Conservation (phyloP, 2,329 filamentous ascomycete genomes). For the Fusarium austroafricanum region DNA sequence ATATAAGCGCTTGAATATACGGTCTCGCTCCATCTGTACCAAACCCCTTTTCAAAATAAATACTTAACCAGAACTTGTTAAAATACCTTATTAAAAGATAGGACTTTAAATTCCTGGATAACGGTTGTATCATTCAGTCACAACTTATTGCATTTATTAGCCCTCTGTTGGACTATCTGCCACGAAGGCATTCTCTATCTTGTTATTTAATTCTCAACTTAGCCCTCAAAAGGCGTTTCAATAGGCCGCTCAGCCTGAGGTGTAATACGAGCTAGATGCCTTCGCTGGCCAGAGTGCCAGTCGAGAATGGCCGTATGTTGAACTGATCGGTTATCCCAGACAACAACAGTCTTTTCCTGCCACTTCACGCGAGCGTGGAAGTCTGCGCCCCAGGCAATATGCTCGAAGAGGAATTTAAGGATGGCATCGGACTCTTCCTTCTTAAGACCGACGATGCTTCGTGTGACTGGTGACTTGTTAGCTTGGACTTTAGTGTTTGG, state of each 20-base stretch:
- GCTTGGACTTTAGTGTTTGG: no score
- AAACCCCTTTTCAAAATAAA: no score
- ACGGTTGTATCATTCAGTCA: no score
- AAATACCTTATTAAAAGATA: no score
- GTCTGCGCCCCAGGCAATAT: slow-evolving; percentile 68
- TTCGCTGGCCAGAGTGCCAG: slow-evolving; percentile 81
- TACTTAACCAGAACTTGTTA: no score
- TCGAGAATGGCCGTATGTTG: slow-evolving; percentile 83
- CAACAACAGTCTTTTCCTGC: slow-evolving; percentile 82
- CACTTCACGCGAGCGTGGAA: slow-evolving; percentile 80
- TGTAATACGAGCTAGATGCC: slow-evolving; percentile 84
- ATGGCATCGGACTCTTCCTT: slow-evolving; percentile 86
- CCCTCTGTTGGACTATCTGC: no score
- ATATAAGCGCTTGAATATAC: no score
- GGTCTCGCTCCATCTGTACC: no score
- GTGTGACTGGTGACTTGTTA: slow-evolving; percentile 69
- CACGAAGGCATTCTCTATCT: no score
- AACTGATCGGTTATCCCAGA: slow-evolving; percentile 88
- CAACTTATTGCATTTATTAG: no score
- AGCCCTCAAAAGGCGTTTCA: slow-evolving; percentile 68
- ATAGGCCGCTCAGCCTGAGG: slow-evolving; percentile 83
- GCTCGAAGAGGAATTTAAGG: slow-evolving; percentile 75
- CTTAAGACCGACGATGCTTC: slow-evolving; percentile 83
- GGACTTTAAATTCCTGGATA: no score
- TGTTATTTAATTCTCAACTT: background rate